Percentiles rank a stretch among this genome's conserved stretches.
Conservation (phyloP, 805 yeast species). For the Kluyveromyces dobzhanskii region DNA sequence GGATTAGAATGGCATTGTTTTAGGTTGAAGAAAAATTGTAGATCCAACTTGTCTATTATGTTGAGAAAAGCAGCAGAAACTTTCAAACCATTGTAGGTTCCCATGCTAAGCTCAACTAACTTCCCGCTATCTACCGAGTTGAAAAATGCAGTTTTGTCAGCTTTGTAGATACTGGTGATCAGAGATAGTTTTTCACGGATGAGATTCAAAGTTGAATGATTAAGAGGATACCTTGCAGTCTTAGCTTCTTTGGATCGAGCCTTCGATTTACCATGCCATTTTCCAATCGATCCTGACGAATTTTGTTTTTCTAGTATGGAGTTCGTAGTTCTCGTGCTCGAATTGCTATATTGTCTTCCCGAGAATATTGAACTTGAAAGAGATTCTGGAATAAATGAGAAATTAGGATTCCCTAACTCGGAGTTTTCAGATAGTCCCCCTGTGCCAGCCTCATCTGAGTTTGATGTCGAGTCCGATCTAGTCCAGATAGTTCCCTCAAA, state of each 20-base stretch:
- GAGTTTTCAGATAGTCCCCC: not conserved
- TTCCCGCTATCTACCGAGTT: constrained; percentile 11
- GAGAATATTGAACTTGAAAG: not conserved
- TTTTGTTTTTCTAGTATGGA: not conserved
- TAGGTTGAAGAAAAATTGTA: constrained; percentile 25
- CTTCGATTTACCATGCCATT: not conserved
- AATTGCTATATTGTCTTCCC: constrained; percentile 1
- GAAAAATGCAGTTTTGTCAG: constrained; percentile 1
- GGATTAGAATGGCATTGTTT: constrained; percentile 13
- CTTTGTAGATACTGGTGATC: constrained; percentile 1
- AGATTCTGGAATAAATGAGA: not conserved
- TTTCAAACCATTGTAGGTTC: constrained; percentile 26
- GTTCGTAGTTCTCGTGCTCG: not conserved
- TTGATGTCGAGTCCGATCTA: not conserved
- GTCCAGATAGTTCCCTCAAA: constrained; percentile 74
- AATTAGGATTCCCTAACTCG: not conserved
- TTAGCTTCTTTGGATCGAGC: not conserved
- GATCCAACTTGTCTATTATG: constrained; percentile 26
- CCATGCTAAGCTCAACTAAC: constrained; percentile 20
- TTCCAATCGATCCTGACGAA: not conserved
- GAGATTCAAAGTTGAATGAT: constrained; percentile 19
- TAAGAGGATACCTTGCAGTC: constrained; percentile 17
- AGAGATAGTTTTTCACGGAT: constrained; percentile 14
- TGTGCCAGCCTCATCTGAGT: not conserved
- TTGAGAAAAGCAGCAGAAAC: constrained; percentile 21